A percentile compares a stretch with the other conserved stretches of the same genome.
Conservation (phyloP, 2,329 filamentous ascomycete species). For the Alternaria brassicicola region DNA sequence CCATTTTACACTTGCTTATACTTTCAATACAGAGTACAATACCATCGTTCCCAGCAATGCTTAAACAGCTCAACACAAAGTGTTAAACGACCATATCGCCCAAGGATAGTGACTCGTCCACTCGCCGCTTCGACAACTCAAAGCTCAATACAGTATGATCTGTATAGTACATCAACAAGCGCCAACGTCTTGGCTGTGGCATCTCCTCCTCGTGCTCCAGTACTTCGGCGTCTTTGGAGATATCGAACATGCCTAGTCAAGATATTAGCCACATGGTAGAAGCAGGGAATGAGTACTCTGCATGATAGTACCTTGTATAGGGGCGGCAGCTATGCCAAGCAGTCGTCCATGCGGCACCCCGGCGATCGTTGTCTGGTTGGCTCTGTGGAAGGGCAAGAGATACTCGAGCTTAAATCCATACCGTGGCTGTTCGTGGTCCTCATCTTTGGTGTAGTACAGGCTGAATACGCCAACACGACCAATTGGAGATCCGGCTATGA, state of each 20-base stretch:
- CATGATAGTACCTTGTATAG: conserved; percentile 58
- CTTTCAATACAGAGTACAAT: not conserved
- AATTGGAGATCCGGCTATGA: conserved; percentile 69
- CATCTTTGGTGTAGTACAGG: conserved; percentile 54
- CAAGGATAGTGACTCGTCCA: conserved; percentile 15
- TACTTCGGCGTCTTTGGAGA: not conserved
- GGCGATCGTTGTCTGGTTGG: conserved; percentile 8
- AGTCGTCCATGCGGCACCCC: conserved; percentile 51
- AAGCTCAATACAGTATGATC: conserved; percentile 74
- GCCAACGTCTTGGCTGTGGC: conserved; percentile 57
- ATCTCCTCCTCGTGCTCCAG: not conserved
- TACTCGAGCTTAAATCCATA: conserved; percentile 62
- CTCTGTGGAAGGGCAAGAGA: conserved; percentile 56
- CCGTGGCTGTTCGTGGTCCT: conserved; percentile 48
- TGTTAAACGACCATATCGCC: conserved; percentile 33
- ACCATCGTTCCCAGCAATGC: not conserved
- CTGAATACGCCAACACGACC: conserved; percentile 69
- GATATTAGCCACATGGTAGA: not conserved
- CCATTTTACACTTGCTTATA: not conserved
- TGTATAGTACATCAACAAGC: conserved; percentile 73
- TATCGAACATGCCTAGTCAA: conserved; percentile 8
- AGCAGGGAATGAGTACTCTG: not conserved
- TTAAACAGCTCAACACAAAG: not conserved
- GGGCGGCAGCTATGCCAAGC: conserved; percentile 71
- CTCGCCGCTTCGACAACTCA: conserved; percentile 58